Evolutionary conservation across 2,329 filamentous ascomycete genomes (phyloP), one percentile per base, ranked within the genome.

Genomic region (Trichoderma simmonsii): DNA sequence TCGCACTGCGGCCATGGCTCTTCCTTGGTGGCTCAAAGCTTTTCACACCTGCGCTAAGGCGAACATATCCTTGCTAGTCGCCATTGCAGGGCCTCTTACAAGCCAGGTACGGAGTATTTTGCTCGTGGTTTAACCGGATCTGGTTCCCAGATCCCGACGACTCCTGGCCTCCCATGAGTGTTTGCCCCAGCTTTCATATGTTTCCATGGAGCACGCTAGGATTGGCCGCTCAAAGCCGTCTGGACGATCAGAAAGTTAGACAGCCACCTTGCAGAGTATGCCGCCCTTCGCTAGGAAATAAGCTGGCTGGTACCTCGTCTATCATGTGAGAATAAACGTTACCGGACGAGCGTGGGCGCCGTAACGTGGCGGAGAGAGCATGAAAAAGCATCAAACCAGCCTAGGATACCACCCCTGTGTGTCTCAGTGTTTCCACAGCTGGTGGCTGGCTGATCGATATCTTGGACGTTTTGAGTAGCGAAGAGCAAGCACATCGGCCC

Each of bases 31-130:
- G 66, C 67, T 69, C 66, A 61, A 18, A 15, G 66, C 56, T 51
- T 61, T 43, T 61, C 56, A 61, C 56, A 34, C 66, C 56, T 69
- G 66, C 66, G 36, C 66, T 61, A 61, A 69, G 66, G 43, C 59
- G 56, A 30, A 24, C n/a, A 18, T n/a, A 69, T 32, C 56, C 39
- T 34, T 61, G 57, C 30, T 70, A 69, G 66, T 51, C 28, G 56
- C 43, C 30, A 48, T 36, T 65, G n/a, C 63, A 36, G 21, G 28
- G 12, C 24, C 34, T 43, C 26, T 61, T 15, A 6, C 65, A 32
- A 34, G 26, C 54, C 54, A 69, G 64, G 64, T 18, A 68, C 65
- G 26, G 51, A 59, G 28, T 30, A 43, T 68, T 15, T 48, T 68
- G 39, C 34, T 26, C 39, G 3, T 18, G 51, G 14, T 8, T 59